Evolutionary conservation across 148 eudicot species (phyloP).

Genomic region (Nepenthes mirabilis): DNA sequence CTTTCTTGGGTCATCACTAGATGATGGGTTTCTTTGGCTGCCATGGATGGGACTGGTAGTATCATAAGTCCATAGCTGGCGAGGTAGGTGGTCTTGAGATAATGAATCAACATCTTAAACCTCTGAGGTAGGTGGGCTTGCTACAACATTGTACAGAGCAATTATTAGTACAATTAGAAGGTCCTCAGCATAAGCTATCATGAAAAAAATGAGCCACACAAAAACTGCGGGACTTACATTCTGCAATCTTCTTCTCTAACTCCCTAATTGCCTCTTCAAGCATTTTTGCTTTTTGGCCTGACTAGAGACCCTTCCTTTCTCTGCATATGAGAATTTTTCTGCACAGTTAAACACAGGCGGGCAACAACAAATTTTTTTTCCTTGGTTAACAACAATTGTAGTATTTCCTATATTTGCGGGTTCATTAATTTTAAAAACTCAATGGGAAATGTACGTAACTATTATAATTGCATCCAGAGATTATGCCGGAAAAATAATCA

Average conservation of each 20-base stretch:
- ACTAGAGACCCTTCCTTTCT: constrained; percentile 66
- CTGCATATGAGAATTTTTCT: constrained; percentile 42
- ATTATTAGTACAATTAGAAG: not conserved
- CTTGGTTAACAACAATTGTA: too few relatives aligned
- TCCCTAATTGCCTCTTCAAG: constrained; percentile 88
- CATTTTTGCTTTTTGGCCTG: constrained; percentile 47
- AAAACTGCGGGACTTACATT: constrained; percentile 39
- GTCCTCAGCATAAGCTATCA: not conserved
- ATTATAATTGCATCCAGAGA: too few relatives aligned
- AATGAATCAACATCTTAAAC: constrained; percentile 60
- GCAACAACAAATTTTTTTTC: too few relatives aligned
- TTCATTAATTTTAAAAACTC: too few relatives aligned
- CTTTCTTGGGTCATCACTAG: too few relatives aligned
- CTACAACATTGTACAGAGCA: constrained; percentile 28
- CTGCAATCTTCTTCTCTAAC: constrained; percentile 86
- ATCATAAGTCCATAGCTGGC: too few relatives aligned
- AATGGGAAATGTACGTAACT: too few relatives aligned
- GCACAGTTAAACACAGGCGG: constrained; percentile 10
- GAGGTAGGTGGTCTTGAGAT: too few relatives aligned
- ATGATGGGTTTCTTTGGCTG: too few relatives aligned
- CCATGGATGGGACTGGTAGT: too few relatives aligned
- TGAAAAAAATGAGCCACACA: not conserved
- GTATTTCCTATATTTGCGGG: too few relatives aligned
- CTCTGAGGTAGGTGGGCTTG: constrained; percentile 64
- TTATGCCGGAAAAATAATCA: too few relatives aligned